phyloP scores from a whole-genome alignment of 192 early-diverging fungal genomes.

The Geranomyces michiganensis region DNA sequence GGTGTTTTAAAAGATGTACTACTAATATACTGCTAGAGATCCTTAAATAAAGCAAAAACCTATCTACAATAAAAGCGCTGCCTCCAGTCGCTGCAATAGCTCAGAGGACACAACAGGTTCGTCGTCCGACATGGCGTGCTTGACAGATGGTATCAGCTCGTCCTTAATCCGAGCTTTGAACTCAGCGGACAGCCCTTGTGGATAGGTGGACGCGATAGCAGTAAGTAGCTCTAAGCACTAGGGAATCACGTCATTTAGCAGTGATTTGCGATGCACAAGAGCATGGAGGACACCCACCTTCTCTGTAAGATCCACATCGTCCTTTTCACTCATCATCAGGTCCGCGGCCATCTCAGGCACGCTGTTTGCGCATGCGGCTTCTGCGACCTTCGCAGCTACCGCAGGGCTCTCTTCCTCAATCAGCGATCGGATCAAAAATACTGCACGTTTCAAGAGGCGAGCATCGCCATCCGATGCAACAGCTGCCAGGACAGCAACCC shows the following conservation, averaged over 20 bases:
- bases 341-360: conserved; percentile 33
- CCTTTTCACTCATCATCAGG: conserved; percentile 6
- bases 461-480: conserved; percentile 35
- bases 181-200: conserved; percentile 1
- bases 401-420: conserved; percentile 38
- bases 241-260: conserved; percentile 27
- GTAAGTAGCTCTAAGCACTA: conserved; percentile 16
- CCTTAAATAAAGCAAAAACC: too few relatives aligned
- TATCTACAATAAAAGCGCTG: too few relatives aligned
- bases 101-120: too few relatives aligned
- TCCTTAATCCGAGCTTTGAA: conserved; percentile 9
- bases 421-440: conserved; percentile 46
- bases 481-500: conserved; percentile 19
- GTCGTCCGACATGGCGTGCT: too few relatives aligned
- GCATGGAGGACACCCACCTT: too few relatives aligned
- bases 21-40: too few relatives aligned
- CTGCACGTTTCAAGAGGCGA: conserved; percentile 26
- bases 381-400: conserved; percentile 23
- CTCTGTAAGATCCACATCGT: conserved; percentile 37
- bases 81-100: too few relatives aligned
- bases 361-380: conserved; percentile 29
- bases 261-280: conserved; percentile 42
- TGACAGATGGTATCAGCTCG: conserved; percentile 6
- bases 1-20: too few relatives aligned
- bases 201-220: not conserved